Evolutionary conservation across 306 rosid species (phyloP).

Genomic region (Coriaria nepalensis): DNA sequence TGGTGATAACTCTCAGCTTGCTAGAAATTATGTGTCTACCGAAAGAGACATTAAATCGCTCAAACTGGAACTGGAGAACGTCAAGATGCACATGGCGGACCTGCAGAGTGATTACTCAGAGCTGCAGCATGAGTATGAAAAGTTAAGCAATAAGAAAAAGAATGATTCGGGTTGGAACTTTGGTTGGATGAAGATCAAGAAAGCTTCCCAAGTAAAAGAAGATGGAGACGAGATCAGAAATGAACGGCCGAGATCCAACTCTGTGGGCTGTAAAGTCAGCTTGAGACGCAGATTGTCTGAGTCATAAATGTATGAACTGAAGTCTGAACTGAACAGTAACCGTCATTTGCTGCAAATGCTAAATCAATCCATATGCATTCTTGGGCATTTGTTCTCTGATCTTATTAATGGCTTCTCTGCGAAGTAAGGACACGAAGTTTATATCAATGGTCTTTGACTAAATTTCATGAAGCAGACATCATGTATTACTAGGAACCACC

Average conservation of each 20-base stretch:
- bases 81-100: slow-evolving; percentile 47
- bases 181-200: slow-evolving; percentile 68
- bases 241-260: slow-evolving; percentile 23
- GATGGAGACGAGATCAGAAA: slow-evolving; percentile 35
- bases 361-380: slow-evolving; percentile 3
- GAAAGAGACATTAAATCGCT: slow-evolving; percentile 38
- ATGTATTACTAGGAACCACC: too few relatives aligned
- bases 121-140: slow-evolving; percentile 62
- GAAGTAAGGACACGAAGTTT: too few relatives aligned
- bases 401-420: too few relatives aligned
- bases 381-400: too few relatives aligned
- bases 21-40: slow-evolving; percentile 36
- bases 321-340: slow-evolving; percentile 10
- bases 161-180: slow-evolving; percentile 39
- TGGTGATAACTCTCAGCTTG: slow-evolving; percentile 39
- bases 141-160: slow-evolving; percentile 33
- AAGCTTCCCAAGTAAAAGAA: slow-evolving; percentile 46
- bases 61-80: slow-evolving; percentile 58
- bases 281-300: slow-evolving; percentile 36
- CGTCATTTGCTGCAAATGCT: slow-evolving; percentile 10
- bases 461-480: too few relatives aligned
- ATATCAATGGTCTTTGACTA: too few relatives aligned
- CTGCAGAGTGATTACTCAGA: slow-evolving; percentile 64
- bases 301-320: too few relatives aligned
- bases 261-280: slow-evolving; percentile 17